These are phyloP conservation scores for Solanum neorickii DNA, from an alignment of 257 asterid genomes.

Conservation along the genomic window DNA sequence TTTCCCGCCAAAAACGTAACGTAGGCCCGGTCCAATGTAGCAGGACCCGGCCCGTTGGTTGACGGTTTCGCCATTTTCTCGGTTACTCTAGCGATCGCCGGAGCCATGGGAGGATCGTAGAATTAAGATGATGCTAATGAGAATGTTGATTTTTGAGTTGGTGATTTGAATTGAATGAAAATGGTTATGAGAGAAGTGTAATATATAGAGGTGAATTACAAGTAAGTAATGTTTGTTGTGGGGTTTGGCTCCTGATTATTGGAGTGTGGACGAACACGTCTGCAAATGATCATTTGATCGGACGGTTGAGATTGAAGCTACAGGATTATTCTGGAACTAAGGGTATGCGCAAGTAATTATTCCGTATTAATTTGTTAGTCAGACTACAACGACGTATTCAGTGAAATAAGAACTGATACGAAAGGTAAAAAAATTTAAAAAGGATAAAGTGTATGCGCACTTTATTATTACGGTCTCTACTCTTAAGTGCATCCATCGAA, in stretches of 20 bases:
- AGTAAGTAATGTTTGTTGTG: neutral
- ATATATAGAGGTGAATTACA: neutral
- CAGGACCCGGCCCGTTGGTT: neutral
- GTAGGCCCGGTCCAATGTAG: neutral
- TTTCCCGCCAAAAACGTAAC: slow-evolving; percentile 39
- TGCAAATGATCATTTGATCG: neutral
- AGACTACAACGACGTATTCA: fast-evolving
- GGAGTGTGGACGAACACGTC: neutral
- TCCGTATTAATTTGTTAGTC: too few species aligned
- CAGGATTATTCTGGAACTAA: neutral
- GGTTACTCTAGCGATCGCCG: neutral
- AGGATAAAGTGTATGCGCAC: fast-evolving
- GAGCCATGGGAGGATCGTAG: neutral
- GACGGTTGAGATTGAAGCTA: neutral
- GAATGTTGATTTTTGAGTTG: neutral
- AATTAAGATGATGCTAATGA: neutral
- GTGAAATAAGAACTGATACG: too few species aligned
- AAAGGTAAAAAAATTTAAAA: too few species aligned
- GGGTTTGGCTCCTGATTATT: neutral
- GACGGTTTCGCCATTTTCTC: neutral
- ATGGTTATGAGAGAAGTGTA: neutral
- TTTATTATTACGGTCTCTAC: too few species aligned
- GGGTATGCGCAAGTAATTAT: too few species aligned
- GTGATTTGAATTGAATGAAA: neutral
- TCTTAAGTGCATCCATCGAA: too few species aligned